phyloP scores from a whole-genome alignment of 768 basidiomycete genomes.

The Phlebiopsis flavidoalba region DNA sequence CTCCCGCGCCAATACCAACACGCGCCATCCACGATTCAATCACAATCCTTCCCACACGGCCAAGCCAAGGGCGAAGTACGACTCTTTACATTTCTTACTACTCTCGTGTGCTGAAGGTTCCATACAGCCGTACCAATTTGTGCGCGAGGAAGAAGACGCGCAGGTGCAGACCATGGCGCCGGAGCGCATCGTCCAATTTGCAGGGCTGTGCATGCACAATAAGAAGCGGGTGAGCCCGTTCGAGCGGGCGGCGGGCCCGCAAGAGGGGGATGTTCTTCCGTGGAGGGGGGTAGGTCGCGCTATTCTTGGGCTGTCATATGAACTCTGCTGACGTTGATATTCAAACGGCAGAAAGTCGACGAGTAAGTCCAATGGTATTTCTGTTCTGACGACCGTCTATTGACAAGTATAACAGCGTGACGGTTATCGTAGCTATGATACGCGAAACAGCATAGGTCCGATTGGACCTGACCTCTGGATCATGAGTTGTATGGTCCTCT shows the following conservation, averaged over 20 bases:
- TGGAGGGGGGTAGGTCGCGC: constrained; percentile 71
- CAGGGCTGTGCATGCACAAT: constrained; percentile 65
- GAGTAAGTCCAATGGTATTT: constrained; percentile 51
- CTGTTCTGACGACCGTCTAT: not conserved
- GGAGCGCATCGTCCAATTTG: constrained; percentile 65
- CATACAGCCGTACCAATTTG: not conserved
- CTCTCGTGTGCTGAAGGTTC: not conserved
- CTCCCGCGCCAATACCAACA: constrained; percentile 37
- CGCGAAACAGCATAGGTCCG: constrained; percentile 48
- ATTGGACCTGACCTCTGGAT: not conserved
- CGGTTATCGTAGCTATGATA: constrained; percentile 63
- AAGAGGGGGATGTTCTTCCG: constrained; percentile 60
- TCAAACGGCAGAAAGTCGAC: constrained; percentile 58
- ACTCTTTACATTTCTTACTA: not conserved
- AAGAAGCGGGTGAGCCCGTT: constrained; percentile 67
- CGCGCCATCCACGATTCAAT: not conserved
- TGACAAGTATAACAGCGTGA: constrained; percentile 43
- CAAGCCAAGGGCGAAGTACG: constrained; percentile 9
- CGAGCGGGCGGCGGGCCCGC: constrained; percentile 60
- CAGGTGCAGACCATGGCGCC: constrained; percentile 69
- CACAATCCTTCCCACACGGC: not conserved
- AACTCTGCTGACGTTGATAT: constrained; percentile 2
- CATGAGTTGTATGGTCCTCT: no score
- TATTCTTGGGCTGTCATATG: not conserved
- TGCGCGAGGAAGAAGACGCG: constrained; percentile 43